Conservation (phyloP, 805 yeast genomes). For the Ogataea glucozyma region DNA sequence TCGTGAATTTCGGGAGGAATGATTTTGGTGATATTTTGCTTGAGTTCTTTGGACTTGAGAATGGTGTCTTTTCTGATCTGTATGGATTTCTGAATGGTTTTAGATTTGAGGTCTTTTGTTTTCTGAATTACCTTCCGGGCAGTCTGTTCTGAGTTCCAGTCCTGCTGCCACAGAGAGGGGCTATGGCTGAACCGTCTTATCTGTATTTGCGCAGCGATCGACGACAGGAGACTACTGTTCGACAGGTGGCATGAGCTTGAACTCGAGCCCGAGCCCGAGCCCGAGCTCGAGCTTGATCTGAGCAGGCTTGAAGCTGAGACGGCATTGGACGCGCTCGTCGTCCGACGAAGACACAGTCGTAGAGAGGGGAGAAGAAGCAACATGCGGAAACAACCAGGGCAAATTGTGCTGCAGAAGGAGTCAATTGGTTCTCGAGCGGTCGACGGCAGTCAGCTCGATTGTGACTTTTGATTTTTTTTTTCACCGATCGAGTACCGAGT, state of each 20-base stretch:
- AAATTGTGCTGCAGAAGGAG: too few relatives aligned
- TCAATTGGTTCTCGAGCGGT: too few relatives aligned
- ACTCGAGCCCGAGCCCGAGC: neutral
- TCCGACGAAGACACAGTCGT: neutral
- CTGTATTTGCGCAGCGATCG: too few relatives aligned
- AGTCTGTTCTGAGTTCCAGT: neutral
- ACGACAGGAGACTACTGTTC: neutral
- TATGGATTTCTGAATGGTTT: conserved; percentile 23
- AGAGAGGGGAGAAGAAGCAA: neutral
- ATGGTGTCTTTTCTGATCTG: conserved; percentile 20
- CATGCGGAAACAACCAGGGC: too few relatives aligned
- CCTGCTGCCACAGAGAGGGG: neutral
- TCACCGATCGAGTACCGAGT: neutral
- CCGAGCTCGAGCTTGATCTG: neutral
- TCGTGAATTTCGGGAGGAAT: conserved; percentile 45
- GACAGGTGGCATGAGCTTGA: neutral
- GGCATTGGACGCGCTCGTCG: neutral
- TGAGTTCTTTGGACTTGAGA: conserved; percentile 19
- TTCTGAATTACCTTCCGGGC: conserved; percentile 11
- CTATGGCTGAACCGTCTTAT: neutral
- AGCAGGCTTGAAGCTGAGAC: neutral
- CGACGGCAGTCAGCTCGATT: neutral
- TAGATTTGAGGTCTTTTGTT: conserved; percentile 18
- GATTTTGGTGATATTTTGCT: conserved; percentile 34
- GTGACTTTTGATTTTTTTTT: neutral